phyloP scores from a whole-genome alignment of 805 yeast species.

The Spathaspora passalidarum region DNA sequence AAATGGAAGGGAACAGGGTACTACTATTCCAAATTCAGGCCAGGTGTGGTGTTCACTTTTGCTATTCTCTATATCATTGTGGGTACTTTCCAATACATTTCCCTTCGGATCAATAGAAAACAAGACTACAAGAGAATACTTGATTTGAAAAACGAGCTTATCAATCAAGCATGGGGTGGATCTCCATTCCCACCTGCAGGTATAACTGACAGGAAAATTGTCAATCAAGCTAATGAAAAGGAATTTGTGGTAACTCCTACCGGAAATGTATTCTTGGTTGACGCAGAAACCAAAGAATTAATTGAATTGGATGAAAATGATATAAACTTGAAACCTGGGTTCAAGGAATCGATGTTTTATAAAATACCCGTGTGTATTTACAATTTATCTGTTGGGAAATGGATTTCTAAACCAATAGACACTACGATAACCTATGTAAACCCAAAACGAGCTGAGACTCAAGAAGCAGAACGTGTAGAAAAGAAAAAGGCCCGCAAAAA shows the following conservation, averaged over 20 bases:
- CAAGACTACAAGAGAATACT: constrained; percentile 60
- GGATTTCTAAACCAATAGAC: constrained; percentile 10
- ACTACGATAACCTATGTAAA: constrained; percentile 14
- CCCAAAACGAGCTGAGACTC: constrained; percentile 7
- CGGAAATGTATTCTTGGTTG: constrained; percentile 55
- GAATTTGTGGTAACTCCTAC: constrained; percentile 54
- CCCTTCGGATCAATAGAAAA: constrained; percentile 50
- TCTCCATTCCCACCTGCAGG: constrained; percentile 49
- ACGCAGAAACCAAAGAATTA: constrained; percentile 33
- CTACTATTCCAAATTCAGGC: constrained; percentile 65
- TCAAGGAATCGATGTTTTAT: constrained; percentile 47
- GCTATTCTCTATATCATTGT: constrained; percentile 49
- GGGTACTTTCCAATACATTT: constrained; percentile 55
- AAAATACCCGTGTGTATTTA: constrained; percentile 42
- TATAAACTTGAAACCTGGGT: constrained; percentile 43
- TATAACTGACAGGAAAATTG: constrained; percentile 44
- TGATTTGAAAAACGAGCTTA: constrained; percentile 49
- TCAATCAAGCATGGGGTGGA: constrained; percentile 54
- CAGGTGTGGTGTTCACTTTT: constrained; percentile 53
- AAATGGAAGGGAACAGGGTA: constrained; percentile 69
- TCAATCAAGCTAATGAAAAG: constrained; percentile 42
- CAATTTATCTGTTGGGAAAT: constrained; percentile 43
- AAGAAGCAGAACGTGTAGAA: constrained; percentile 10
- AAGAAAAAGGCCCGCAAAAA: constrained; percentile 25
- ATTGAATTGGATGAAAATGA: constrained; percentile 44